Conservation (phyloP, 225 moss, liverwort and hornwort species). For the Physcomitrium patens region DNA sequence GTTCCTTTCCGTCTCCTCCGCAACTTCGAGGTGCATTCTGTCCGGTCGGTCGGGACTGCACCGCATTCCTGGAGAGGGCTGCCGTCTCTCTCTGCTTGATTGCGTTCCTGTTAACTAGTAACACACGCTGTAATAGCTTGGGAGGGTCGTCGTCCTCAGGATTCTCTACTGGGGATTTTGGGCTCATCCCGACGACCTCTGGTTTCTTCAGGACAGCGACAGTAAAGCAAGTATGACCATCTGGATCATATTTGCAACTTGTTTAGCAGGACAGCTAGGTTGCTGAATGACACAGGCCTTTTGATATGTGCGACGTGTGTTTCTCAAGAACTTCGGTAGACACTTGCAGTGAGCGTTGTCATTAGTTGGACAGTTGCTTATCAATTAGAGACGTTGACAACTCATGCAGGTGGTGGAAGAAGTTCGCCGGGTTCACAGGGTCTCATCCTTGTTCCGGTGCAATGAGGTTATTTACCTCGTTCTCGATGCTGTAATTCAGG, state of each 20-base stretch:
- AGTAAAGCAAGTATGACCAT: too few species aligned
- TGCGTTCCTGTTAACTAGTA: not conserved
- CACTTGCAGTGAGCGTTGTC: too few species aligned
- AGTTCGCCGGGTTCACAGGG: too few species aligned
- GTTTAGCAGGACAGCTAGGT: not conserved
- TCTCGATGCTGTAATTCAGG: constrained; percentile 15
- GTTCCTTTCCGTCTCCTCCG: not conserved
- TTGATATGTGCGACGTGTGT: too few species aligned
- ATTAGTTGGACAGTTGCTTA: too few species aligned
- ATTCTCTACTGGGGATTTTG: constrained; percentile 25
- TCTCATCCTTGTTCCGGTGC: too few species aligned
- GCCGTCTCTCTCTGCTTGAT: constrained; percentile 17
- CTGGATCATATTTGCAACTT: too few species aligned
- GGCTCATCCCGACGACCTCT: constrained; percentile 20
- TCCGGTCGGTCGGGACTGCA: not conserved
- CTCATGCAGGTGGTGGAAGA: constrained; percentile 18
- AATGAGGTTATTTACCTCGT: constrained; percentile 9
- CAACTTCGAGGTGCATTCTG: too few species aligned
- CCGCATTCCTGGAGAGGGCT: not conserved
- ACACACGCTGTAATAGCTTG: constrained; percentile 2
- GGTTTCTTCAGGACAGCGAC: too few species aligned
- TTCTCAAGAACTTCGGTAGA: too few species aligned
- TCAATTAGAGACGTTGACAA: not conserved
- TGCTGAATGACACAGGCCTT: too few species aligned
- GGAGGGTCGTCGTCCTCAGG: constrained; percentile 26